Conservation (phyloP, 148 eudicot species). For the Rhododendron vialii region DNA sequence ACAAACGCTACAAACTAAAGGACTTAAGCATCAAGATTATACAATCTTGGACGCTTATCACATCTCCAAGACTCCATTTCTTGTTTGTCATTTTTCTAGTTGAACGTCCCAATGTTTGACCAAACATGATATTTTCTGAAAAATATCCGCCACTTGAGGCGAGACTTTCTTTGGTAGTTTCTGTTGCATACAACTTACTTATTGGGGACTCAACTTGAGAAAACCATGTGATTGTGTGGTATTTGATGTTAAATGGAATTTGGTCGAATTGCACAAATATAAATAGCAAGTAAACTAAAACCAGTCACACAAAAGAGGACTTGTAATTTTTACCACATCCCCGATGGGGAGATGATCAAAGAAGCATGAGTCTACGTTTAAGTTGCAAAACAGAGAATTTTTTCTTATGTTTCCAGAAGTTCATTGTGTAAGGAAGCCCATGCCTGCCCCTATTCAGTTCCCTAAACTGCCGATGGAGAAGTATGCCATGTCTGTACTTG, state of each 20-base stretch:
- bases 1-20: no score
- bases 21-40: no score
- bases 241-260: neutral
- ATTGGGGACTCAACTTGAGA: neutral
- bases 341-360: neutral
- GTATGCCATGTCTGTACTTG: neutral
- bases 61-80: neutral
- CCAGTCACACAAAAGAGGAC: neutral
- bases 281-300: neutral
- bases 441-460: neutral
- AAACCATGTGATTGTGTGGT: neutral
- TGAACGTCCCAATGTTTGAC: neutral
- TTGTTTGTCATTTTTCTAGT: neutral
- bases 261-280: neutral
- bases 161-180: neutral
- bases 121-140: neutral
- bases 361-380: neutral
- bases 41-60: no score
- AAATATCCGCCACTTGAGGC: neutral
- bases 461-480: neutral
- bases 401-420: neutral
- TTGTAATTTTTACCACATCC: neutral
- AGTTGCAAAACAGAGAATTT: neutral
- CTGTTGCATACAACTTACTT: neutral
- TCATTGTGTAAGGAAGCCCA: neutral